A percentile compares a stretch with the other conserved stretches of the same genome.
Evolutionary conservation across 257 asterid species (phyloP).

Genomic region (Marsdenia floribunda): DNA sequence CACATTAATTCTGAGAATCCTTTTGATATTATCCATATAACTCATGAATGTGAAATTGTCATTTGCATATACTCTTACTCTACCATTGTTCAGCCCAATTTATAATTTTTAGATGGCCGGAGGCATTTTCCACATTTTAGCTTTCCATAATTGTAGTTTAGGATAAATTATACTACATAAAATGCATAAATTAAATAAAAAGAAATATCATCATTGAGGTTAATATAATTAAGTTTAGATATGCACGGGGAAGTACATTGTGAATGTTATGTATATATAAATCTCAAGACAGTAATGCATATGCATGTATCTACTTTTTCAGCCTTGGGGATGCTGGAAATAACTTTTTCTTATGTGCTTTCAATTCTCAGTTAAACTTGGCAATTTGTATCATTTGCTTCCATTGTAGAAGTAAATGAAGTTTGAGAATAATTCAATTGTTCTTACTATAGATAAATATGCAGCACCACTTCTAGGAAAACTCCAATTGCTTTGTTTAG

Average conservation of each 20-base stretch:
- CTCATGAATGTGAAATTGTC: neutral
- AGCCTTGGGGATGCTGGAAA: neutral
- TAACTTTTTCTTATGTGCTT: neutral
- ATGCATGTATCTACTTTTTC: neutral
- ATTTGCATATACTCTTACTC: neutral
- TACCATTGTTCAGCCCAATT: neutral
- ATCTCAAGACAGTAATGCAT: neutral
- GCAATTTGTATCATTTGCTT: neutral
- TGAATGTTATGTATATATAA: neutral
- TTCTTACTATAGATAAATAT: neutral
- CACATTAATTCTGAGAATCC: neutral
- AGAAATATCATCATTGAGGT: neutral
- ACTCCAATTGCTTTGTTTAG: neutral
- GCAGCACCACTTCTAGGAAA: neutral
- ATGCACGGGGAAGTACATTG: neutral
- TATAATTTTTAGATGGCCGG: neutral
- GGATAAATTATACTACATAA: neutral
- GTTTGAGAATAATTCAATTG: neutral
- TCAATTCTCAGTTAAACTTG: neutral
- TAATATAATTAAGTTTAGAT: neutral
- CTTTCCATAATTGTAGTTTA: neutral
- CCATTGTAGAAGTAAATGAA: neutral
- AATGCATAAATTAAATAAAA: neutral
- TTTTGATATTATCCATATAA: no score
- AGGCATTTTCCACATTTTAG: neutral